Conservation (phyloP, 495 filamentous ascomycete genomes). For the Trichoderma parareesei region DNA sequence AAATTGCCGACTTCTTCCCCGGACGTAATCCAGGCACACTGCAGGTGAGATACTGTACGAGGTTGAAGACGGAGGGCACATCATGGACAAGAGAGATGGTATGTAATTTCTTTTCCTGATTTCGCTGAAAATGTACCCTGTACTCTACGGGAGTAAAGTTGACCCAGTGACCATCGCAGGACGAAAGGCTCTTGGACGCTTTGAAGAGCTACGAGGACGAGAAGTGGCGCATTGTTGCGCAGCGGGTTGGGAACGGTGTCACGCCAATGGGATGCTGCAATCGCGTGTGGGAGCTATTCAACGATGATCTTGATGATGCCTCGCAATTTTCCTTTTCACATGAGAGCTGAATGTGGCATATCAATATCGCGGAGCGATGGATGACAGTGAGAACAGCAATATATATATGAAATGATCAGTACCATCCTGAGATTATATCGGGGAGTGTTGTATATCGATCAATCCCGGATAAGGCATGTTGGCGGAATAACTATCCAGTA, state of each 20-base stretch:
- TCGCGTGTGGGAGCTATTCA: conserved; percentile 54
- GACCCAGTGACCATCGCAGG: conserved; percentile 37
- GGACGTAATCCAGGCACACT: conserved; percentile 79
- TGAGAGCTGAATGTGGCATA: background rate
- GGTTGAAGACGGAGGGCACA: conserved; percentile 85
- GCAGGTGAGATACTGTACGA: conserved; percentile 90
- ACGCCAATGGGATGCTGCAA: conserved; percentile 78
- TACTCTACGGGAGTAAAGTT: too few relatives aligned
- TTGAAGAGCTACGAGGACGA: conserved; percentile 85
- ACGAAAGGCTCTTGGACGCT: conserved; percentile 67
- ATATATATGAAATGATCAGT: too few relatives aligned
- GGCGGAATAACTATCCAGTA: too few relatives aligned
- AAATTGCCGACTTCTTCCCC: conserved; percentile 91
- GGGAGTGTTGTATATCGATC: too few relatives aligned
- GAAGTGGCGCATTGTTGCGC: conserved; percentile 79
- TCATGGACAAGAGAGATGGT: conserved; percentile 89
- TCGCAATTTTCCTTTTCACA: background rate
- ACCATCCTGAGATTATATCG: too few relatives aligned
- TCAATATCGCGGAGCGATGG: background rate
- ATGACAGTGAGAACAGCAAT: background rate
- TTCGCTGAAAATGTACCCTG: conserved; percentile 10
- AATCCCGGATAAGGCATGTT: too few relatives aligned
- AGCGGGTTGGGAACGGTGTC: conserved; percentile 79
- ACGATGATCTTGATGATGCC: conserved; percentile 40
- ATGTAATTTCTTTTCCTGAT: conserved; percentile 28